Percentiles rank a stretch among this genome's conserved stretches.
Conservation (phyloP, 495 filamentous ascomycete species). For the Acidiella bohemica region DNA sequence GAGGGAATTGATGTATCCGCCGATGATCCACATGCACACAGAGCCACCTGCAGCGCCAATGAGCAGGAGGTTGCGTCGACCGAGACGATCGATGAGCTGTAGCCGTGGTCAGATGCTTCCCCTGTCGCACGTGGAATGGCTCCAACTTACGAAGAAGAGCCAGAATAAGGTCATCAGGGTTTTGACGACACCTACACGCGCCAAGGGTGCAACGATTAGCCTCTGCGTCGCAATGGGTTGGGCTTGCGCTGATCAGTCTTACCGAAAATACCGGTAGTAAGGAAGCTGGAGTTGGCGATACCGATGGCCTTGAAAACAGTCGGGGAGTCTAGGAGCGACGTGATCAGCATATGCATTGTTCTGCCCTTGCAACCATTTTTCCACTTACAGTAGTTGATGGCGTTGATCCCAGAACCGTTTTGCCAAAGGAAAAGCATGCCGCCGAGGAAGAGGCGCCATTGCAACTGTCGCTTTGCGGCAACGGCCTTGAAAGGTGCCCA, state of each 20-base stretch:
- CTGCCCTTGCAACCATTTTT: no score
- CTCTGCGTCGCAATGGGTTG: no score
- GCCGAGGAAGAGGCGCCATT: constrained; percentile 53
- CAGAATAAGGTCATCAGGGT: constrained; percentile 48
- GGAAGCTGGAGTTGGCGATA: constrained; percentile 37
- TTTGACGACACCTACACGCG: constrained; percentile 43
- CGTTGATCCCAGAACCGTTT: constrained; percentile 50
- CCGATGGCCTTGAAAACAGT: constrained; percentile 49
- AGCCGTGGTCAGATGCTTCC: no score
- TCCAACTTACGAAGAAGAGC: no score
- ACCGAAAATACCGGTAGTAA: constrained; percentile 41
- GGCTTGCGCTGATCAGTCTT: no score
- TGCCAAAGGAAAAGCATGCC: constrained; percentile 56
- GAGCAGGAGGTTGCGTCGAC: constrained; percentile 43
- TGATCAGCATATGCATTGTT: constrained; percentile 27
- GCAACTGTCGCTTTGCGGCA: constrained; percentile 32
- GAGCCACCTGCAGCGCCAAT: constrained; percentile 40
- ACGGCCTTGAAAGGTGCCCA: constrained; percentile 53
- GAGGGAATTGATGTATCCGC: constrained; percentile 34
- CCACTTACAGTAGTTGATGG: constrained; percentile 58
- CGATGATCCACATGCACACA: constrained; percentile 34
- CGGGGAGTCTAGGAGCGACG: constrained; percentile 22
- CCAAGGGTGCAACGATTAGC: no score
- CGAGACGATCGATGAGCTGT: constrained; percentile 44
- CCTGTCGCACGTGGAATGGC: no score